Evolutionary conservation across 1,284 basidiomycete genomes (phyloP).

Genomic region (Bothia castanella): DNA sequence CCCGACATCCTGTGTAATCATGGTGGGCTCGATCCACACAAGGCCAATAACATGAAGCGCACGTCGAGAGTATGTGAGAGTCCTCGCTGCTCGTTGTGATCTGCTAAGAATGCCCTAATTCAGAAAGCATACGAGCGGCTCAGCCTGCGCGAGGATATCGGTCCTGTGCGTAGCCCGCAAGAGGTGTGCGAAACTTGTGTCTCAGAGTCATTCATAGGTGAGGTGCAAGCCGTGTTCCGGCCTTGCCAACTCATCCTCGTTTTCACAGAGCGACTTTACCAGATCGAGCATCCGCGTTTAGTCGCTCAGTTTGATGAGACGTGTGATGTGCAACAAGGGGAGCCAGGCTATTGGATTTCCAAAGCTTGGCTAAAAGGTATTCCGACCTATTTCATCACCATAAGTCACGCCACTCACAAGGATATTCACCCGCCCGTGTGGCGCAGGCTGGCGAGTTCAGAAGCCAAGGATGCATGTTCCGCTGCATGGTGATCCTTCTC

Average conservation of each 20-base stretch:
- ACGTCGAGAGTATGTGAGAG: constrained; percentile 40
- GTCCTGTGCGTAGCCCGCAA: constrained; percentile 42
- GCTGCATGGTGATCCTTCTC: constrained; percentile 56
- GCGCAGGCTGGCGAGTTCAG: constrained; percentile 62
- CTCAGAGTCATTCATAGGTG: constrained; percentile 56
- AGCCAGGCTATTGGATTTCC: constrained; percentile 67
- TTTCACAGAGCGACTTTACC: constrained; percentile 60
- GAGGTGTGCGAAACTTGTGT: constrained; percentile 67
- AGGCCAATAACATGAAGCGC: constrained; percentile 61
- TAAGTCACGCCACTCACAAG: constrained; percentile 13
- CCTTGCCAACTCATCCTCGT: constrained; percentile 5
- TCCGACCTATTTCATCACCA: constrained; percentile 10
- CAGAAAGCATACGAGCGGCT: constrained; percentile 54
- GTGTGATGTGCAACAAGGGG: constrained; percentile 41
- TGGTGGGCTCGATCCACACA: constrained; percentile 52
- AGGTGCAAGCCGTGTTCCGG: constrained; percentile 9
- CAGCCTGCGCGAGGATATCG: constrained; percentile 41
- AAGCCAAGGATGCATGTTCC: constrained; percentile 71
- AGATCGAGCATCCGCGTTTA: constrained; percentile 56
- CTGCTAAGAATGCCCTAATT: background rate
- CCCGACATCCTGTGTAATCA: constrained; percentile 58
- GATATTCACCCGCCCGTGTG: constrained; percentile 11
- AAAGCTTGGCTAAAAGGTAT: constrained; percentile 73
- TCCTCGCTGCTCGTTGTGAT: background rate
- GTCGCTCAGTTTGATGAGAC: constrained; percentile 57